These are phyloP conservation scores for Heliocybe sulcata DNA, from an alignment of 1,284 basidiomycete genomes.

Conservation along the genomic window DNA sequence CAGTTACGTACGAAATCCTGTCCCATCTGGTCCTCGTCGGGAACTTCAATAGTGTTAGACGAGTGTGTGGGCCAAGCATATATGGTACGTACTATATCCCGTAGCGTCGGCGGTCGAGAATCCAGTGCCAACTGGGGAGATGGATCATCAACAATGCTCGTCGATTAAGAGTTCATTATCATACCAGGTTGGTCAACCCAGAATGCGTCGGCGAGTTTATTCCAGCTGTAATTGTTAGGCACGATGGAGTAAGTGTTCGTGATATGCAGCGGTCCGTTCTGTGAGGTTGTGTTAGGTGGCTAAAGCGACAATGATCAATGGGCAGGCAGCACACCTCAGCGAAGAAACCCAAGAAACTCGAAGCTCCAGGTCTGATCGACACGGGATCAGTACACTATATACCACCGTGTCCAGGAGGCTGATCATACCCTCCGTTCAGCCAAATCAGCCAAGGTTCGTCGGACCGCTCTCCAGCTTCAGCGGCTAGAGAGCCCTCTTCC, in stretches of 20 bases:
- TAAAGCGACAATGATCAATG: constrained; percentile 1
- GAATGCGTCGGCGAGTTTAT: constrained; percentile 54
- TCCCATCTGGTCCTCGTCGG: constrained; percentile 62
- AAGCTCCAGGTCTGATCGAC: constrained; percentile 52
- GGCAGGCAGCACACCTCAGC: constrained; percentile 39
- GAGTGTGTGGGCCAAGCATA: neutral
- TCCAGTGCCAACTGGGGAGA: constrained; percentile 43
- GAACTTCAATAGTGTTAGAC: constrained; percentile 29
- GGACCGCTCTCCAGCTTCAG: constrained; percentile 16
- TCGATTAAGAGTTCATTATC: neutral
- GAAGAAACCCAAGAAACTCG: constrained; percentile 56
- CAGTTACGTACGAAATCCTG: constrained; percentile 51
- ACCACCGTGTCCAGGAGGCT: neutral
- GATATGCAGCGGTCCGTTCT: constrained; percentile 66
- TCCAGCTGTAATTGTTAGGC: constrained; percentile 50
- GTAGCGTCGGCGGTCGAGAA: constrained; percentile 56
- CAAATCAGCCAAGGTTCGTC: constrained; percentile 68
- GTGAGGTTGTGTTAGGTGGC: neutral
- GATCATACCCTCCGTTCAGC: constrained; percentile 62
- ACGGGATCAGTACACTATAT: neutral
- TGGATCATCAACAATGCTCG: neutral
- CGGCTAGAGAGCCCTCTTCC: constrained; percentile 49
- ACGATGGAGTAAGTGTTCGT: constrained; percentile 38
- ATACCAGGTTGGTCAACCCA: constrained; percentile 63
- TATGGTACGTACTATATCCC: constrained; percentile 40